Evolutionary conservation across 2,329 filamentous ascomycete genomes (phyloP).

Genomic region (Stemphylium vesicarium): DNA sequence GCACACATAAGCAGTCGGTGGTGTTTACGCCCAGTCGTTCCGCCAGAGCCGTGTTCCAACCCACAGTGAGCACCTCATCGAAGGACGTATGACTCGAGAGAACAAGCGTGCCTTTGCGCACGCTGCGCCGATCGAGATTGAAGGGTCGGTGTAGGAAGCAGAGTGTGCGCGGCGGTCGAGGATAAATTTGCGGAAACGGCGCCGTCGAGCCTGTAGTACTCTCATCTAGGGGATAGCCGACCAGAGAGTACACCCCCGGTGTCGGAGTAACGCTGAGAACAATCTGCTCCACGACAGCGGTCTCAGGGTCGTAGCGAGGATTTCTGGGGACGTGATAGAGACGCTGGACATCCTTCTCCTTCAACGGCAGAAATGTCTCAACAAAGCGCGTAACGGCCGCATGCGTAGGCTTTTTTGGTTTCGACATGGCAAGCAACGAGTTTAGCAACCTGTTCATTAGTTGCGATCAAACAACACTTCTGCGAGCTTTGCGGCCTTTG

Average conservation of each 20-base stretch:
- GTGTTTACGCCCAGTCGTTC: conserved; percentile 39
- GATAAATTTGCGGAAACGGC: not conserved
- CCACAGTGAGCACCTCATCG: conserved; percentile 49
- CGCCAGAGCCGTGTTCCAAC: conserved; percentile 47
- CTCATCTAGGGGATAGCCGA: conserved; percentile 25
- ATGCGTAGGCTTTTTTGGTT: conserved; percentile 33
- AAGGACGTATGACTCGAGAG: conserved; percentile 48
- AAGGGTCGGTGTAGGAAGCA: conserved; percentile 46
- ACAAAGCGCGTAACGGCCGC: conserved; percentile 36
- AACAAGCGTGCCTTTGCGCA: conserved; percentile 37
- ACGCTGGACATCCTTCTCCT: conserved; percentile 42
- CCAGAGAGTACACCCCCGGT: conserved; percentile 36
- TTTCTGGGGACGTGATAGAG: conserved; percentile 42
- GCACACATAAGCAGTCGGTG: conserved; percentile 37
- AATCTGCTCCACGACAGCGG: conserved; percentile 36
- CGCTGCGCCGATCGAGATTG: conserved; percentile 35
- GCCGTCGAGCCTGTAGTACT: conserved; percentile 1
- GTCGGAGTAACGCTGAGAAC: conserved; percentile 43
- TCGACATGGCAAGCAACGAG: conserved; percentile 23
- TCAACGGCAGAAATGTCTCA: conserved; percentile 37
- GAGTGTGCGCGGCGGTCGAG: conserved; percentile 34
- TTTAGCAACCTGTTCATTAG: conserved; percentile 12
- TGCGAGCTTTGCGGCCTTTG: conserved; percentile 12
- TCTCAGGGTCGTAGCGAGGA: conserved; percentile 22
- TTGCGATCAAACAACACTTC: not conserved